phyloP scores from a whole-genome alignment of 345 rosid genomes.

The Mercurialis annua region DNA sequence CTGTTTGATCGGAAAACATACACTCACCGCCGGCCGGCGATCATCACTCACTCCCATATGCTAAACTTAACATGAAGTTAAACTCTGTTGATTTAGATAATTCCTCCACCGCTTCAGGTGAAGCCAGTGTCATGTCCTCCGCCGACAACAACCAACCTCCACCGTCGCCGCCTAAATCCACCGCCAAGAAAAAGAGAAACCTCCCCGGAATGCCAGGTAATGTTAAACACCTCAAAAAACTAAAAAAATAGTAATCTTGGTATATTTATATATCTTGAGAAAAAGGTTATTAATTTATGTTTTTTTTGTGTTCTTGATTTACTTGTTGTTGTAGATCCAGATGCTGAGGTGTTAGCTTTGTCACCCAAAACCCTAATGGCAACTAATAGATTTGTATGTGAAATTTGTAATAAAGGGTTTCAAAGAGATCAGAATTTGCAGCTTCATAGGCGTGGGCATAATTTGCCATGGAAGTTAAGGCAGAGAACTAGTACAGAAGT shows the following conservation, averaged over 20 bases:
- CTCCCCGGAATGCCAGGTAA: conserved; percentile 99
- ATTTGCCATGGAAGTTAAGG: conserved; percentile 86
- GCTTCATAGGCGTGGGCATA: conserved; percentile 93
- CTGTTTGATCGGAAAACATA: conserved; percentile 28
- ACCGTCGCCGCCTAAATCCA: conserved; percentile 49
- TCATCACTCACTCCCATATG: conserved; percentile 1
- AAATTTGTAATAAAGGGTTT: conserved; percentile 94
- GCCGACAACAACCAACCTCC: conserved; percentile 53
- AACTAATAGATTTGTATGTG: conserved; percentile 87
- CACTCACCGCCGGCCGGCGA: conserved; percentile 16
- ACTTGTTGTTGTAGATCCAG: conserved; percentile 59
- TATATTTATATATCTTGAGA: too few relatives aligned
- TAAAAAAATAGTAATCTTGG: too few relatives aligned
- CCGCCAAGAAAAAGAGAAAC: conserved; percentile 77
- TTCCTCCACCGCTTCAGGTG: conserved; percentile 92
- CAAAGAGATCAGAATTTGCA: conserved; percentile 96
- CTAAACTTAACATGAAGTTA: not conserved
- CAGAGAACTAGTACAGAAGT: conserved; percentile 90
- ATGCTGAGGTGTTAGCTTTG: conserved; percentile 89
- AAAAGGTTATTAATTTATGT: not conserved
- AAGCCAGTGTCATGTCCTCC: conserved; percentile 82
- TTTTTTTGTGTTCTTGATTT: not conserved
- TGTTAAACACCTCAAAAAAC: too few relatives aligned
- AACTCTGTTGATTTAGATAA: conserved; percentile 82
- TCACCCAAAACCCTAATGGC: conserved; percentile 88